Evolutionary conservation across 257 asterid genomes (phyloP).

Genomic region (Solanum habrochaites): DNA sequence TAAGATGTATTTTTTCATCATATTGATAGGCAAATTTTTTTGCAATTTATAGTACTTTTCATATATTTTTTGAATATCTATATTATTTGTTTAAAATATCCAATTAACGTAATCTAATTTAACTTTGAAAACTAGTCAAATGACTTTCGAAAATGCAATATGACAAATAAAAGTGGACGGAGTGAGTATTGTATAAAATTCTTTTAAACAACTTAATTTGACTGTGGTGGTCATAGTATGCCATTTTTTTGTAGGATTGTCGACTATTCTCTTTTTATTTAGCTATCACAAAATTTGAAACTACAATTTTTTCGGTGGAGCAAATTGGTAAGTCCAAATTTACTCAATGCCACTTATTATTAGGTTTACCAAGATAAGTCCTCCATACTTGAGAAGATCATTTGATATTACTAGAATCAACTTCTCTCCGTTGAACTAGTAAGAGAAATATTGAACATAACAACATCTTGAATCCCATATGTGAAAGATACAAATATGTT

Average conservation of each 20-base stretch:
- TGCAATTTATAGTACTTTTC: no score
- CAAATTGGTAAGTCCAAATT: background rate
- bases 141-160: no score
- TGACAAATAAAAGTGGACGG: no score
- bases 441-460: background rate
- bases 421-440: background rate
- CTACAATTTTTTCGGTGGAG: background rate
- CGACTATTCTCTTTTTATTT: background rate
- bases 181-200: background rate
- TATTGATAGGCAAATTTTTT: no score
- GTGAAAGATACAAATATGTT: background rate
- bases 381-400: background rate
- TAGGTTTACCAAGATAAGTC: background rate
- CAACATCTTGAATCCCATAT: background rate
- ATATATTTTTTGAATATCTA: no score
- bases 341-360: background rate
- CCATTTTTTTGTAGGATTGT: background rate
- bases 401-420: background rate
- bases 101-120: no score
- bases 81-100: no score
- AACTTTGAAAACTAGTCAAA: no score
- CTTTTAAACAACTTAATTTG: background rate
- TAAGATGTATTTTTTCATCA: no score
- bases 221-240: background rate
- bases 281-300: no score